Percentiles rank a stretch among this genome's conserved stretches.
These are phyloP conservation scores for Polygonum aviculare DNA, from an alignment of 148 eudicot genomes.

Conservation along the genomic window DNA sequence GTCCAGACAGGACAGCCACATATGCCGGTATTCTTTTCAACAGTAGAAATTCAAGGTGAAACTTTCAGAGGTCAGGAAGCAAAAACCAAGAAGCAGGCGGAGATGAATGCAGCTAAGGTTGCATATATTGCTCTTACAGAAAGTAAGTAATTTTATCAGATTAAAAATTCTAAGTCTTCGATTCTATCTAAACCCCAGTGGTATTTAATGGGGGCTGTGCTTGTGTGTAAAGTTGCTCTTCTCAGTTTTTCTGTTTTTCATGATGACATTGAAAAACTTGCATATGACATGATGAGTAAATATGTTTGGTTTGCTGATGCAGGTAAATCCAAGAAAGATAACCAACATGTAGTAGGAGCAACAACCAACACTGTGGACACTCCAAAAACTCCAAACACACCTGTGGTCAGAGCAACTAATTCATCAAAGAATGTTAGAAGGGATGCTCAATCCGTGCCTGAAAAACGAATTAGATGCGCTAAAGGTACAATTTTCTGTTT, in stretches of 20 bases:
- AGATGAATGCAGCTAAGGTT: conserved; percentile 64
- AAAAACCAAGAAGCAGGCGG: conserved; percentile 71
- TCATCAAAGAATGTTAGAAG: not conserved
- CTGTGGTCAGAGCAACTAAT: not conserved
- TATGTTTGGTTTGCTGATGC: not conserved
- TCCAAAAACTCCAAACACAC: not conserved
- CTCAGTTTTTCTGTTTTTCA: too few relatives aligned
- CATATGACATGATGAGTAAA: too few relatives aligned
- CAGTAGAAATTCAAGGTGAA: conserved; percentile 36
- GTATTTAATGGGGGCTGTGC: too few relatives aligned
- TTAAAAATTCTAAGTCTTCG: not conserved
- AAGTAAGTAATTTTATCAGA: conserved; percentile 26
- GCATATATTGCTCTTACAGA: conserved; percentile 47
- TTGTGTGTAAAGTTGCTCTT: too few relatives aligned
- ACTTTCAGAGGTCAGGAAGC: conserved; percentile 53
- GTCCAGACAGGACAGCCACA: conserved; percentile 47
- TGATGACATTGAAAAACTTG: too few relatives aligned
- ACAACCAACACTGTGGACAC: not conserved
- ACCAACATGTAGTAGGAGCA: not conserved
- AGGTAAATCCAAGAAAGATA: not conserved
- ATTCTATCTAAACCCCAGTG: too few relatives aligned
- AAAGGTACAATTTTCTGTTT: not conserved
- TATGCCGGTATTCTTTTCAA: conserved; percentile 43
- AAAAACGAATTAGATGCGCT: not conserved
- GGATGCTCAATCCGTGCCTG: not conserved